Conservation (phyloP, 495 filamentous ascomycete genomes). For the Neurospora sp. region DNA sequence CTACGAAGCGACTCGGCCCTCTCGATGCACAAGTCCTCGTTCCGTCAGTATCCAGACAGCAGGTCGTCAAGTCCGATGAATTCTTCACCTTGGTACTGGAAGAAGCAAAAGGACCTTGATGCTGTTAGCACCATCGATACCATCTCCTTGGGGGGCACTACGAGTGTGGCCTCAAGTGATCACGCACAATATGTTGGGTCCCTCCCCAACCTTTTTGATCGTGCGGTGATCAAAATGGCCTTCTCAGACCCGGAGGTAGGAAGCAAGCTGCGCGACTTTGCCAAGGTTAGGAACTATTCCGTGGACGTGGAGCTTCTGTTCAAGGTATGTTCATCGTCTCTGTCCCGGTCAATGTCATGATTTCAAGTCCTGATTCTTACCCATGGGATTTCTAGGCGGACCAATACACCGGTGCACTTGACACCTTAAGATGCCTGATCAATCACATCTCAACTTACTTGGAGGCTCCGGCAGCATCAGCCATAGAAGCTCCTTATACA, state of each 20-base stretch:
- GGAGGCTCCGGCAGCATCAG: slow-evolving; percentile 27
- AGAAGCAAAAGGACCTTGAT: slow-evolving; percentile 6
- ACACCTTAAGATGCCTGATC: slow-evolving; percentile 30
- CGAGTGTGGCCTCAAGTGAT: not conserved
- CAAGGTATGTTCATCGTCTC: slow-evolving; percentile 23
- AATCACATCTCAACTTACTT: slow-evolving; percentile 36
- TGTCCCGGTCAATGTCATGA: not conserved
- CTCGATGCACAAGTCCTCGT: slow-evolving; percentile 20
- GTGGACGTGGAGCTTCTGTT: slow-evolving; percentile 40
- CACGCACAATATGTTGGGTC: not conserved
- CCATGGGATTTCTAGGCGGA: slow-evolving; percentile 12
- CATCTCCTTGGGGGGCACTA: not conserved
- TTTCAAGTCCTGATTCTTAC: not conserved
- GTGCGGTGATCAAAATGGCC: slow-evolving; percentile 35
- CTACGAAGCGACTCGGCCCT: slow-evolving; percentile 33
- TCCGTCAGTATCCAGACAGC: slow-evolving; percentile 27
- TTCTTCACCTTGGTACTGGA: not conserved
- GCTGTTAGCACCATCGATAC: slow-evolving; percentile 12
- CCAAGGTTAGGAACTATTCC: slow-evolving; percentile 28
- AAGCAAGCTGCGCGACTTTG: slow-evolving; percentile 33
- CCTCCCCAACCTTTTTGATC: slow-evolving; percentile 33
- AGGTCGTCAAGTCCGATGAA: slow-evolving; percentile 16
- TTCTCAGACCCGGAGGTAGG: slow-evolving; percentile 35
- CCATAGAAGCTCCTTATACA: slow-evolving; percentile 28
- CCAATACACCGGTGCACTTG: slow-evolving; percentile 24